A percentile compares a stretch with the other conserved stretches of the same genome.
phyloP scores from a whole-genome alignment of 202 grass and related monocot genomes.

The Musa balbisiana region DNA sequence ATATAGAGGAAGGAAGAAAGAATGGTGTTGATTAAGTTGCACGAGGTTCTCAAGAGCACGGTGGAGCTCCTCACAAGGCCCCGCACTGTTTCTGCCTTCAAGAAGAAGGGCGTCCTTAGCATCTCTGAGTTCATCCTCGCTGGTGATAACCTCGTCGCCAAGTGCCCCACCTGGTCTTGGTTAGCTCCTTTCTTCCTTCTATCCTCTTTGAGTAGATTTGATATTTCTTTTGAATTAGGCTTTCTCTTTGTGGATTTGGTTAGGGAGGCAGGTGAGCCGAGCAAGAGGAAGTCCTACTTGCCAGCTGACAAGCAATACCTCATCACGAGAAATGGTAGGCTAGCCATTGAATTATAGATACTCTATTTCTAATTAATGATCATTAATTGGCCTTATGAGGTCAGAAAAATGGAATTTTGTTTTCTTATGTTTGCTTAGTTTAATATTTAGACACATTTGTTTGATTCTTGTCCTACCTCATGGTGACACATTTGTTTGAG shows the following conservation, averaged over 20 bases:
- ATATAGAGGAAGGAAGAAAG: not conserved
- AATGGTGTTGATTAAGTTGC: conserved; percentile 63
- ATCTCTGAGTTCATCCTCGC: conserved; percentile 84
- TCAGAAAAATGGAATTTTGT: conserved; percentile 4
- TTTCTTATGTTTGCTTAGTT: not conserved
- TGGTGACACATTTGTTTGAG: too few relatives aligned
- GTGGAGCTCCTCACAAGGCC: conserved; percentile 62
- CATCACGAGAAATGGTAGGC: conserved; percentile 81
- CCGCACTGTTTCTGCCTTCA: conserved; percentile 84
- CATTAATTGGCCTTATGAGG: not conserved
- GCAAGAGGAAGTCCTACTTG: conserved; percentile 72
- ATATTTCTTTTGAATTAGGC: not conserved
- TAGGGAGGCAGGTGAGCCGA: conserved; percentile 81
- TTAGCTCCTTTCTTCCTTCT: conserved; percentile 15
- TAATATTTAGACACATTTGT: not conserved
- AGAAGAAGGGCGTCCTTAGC: conserved; percentile 89
- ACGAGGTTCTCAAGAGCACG: conserved; percentile 72
- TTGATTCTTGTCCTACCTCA: too few relatives aligned
- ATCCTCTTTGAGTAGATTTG: not conserved
- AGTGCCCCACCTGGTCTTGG: conserved; percentile 99
- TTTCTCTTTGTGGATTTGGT: conserved; percentile 8
- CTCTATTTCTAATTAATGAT: too few relatives aligned
- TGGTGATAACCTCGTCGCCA: conserved; percentile 97
- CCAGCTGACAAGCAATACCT: conserved; percentile 82
- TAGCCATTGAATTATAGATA: too few relatives aligned